Percentiles rank a stretch among this genome's conserved stretches.
Evolutionary conservation across 306 rosid species (phyloP).

Genomic region (Trifolium dubium): DNA sequence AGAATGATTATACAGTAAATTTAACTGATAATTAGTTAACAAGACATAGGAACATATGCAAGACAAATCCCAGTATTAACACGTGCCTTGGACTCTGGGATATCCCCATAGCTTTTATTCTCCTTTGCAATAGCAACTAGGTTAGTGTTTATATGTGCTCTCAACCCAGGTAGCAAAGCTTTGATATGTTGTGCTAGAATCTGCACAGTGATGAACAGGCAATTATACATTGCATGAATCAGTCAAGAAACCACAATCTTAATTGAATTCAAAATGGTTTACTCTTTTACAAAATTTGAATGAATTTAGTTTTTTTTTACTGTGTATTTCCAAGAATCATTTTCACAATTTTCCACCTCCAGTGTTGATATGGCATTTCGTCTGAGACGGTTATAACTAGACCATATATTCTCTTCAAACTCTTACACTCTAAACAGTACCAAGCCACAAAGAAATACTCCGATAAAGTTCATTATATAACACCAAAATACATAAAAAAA

Average conservation of each 20-base stretch:
- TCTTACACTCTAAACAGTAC: too few relatives aligned
- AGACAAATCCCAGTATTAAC: conserved; percentile 9
- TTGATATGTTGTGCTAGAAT: conserved; percentile 91
- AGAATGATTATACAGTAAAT: conserved; percentile 10
- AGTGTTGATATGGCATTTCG: conserved; percentile 18
- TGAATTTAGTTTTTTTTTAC: conserved; percentile 16
- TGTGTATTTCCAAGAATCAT: conserved; percentile 19
- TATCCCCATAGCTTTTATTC: conserved; percentile 94
- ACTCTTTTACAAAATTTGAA: conserved; percentile 3
- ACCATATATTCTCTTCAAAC: too few relatives aligned
- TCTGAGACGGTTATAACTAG: too few relatives aligned
- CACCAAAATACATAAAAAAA: background rate
- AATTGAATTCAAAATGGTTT: conserved; percentile 12
- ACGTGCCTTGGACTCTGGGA: conserved; percentile 88
- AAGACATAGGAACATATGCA: conserved; percentile 21
- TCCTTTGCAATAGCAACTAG: conserved; percentile 92
- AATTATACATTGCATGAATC: conserved; percentile 37
- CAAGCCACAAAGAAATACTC: too few relatives aligned
- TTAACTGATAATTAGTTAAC: conserved; percentile 18
- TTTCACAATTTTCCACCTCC: conserved; percentile 29
- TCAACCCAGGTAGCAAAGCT: conserved; percentile 84
- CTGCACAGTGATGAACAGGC: conserved; percentile 52
- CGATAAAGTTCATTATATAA: background rate
- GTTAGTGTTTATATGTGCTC: conserved; percentile 87
- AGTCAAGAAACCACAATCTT: conserved; percentile 13